Evolutionary conservation across 805 yeast species (phyloP), one percentile per base, ranked within the genome.

Genomic region (Gaillardinia entomophila): DNA sequence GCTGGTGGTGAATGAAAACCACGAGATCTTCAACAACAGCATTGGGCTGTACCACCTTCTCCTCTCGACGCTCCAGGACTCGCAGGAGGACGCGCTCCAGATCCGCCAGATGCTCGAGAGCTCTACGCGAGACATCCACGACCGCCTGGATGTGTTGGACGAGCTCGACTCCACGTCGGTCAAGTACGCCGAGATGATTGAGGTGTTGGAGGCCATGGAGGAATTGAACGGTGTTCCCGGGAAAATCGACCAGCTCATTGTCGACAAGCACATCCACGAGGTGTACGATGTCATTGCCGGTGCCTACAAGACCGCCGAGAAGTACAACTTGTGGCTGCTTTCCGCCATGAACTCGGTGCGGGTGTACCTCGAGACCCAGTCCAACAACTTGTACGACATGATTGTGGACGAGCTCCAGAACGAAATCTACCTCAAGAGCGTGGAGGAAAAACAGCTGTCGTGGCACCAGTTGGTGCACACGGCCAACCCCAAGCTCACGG

Each of bases 11-110:
- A 82, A 81, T 42, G 83, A 79, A 33, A 83, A 87, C 51, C 81
- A 79, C 52, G 89, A 85, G 51, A 79, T 86, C 1, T 88, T 90
- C 60, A 88, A 86, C 53, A 81, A 78, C 43, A 78, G 87, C 43
- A 78, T 90, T 28, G 95, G 95, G 0, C 80, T 90, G 4, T 90
- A 86, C 55, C 81, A 86, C 34, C 67, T 75, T 27, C 78, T 88
- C 2, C 75, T 83, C 3, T 66, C 72, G 27, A 67, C 79, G 1
- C 68, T 89, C 14, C 63, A 75, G 16, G 73, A 81, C 26, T 78
- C 92, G 3, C 90, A 86, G 45, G 61, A 66, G 6, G 72, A 73
- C 14, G 66, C 84, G 2, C 42, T 55, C 2, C 59, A 53, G 23
- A 66, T 82, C 25, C 71, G 71, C 35, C 59, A 65, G 13, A 65